Percentiles rank a stretch among this genome's conserved stretches.
Conservation (phyloP, 495 filamentous ascomycete genomes). For the Xylaria longipes region DNA sequence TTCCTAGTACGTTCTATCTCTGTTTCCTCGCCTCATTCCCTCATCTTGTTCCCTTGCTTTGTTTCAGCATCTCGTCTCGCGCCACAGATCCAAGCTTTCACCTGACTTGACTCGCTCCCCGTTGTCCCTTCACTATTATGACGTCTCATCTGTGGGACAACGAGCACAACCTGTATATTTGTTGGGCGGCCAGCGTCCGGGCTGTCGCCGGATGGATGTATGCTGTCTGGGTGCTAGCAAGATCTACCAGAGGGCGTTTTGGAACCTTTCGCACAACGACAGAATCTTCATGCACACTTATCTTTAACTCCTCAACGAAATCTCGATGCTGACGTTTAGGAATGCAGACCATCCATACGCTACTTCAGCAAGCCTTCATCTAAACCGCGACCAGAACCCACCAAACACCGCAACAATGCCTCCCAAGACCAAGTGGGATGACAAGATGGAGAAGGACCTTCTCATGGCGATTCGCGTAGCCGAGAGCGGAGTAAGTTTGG, state of each 20-base stretch:
- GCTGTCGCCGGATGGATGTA: neutral
- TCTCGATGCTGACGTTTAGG: neutral
- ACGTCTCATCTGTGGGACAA: neutral
- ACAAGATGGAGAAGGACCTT: conserved; percentile 13
- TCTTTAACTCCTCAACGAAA: neutral
- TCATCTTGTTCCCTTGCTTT: neutral
- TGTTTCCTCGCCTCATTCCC: too few relatives aligned
- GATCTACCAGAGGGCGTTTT: neutral
- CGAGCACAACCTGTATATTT: neutral
- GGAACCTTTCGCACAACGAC: neutral
- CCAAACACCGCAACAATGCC: neutral
- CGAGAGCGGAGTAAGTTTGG: neutral
- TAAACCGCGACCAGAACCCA: neutral
- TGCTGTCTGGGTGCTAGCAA: neutral
- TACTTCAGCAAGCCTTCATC: neutral
- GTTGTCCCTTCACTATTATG: neutral
- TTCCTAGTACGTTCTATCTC: too few relatives aligned
- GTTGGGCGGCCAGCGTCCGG: neutral
- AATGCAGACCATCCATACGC: neutral
- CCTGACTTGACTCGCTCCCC: neutral
- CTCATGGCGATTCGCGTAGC: conserved; percentile 5
- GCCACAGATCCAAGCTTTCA: neutral
- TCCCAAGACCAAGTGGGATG: conserved; percentile 1
- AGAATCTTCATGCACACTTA: neutral
- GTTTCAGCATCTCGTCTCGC: neutral